Percentiles rank a stretch among this genome's conserved stretches.
Conservation (phyloP, 768 basidiomycete genomes). For the Suillus alpinus region DNA sequence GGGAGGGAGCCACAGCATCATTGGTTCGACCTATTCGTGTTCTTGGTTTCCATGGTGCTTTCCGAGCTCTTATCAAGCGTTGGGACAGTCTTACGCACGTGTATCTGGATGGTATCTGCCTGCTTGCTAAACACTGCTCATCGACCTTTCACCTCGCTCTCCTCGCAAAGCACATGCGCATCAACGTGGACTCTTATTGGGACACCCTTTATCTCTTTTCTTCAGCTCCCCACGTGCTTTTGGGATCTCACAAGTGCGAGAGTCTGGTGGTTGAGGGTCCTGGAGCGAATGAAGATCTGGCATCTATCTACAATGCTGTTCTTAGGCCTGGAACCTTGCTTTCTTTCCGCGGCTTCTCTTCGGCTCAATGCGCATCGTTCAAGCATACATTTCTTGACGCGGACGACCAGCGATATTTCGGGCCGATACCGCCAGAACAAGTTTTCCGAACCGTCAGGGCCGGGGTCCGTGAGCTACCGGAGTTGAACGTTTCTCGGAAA, state of each 20-base stretch:
- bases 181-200: neutral
- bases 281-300: neutral
- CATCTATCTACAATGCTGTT: neutral
- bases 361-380: neutral
- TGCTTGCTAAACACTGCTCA: neutral
- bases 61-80: slow-evolving; percentile 2
- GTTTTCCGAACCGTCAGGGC: neutral
- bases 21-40: neutral
- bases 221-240: neutral
- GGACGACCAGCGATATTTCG: neutral
- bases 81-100: slow-evolving; percentile 5
- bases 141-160: neutral
- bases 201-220: neutral
- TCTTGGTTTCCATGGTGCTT: neutral
- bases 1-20: neutral
- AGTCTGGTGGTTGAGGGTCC: neutral
- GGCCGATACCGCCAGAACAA: neutral
- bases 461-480: neutral
- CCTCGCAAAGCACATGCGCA: slow-evolving; percentile 2
- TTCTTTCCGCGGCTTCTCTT: neutral
- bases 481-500: neutral
- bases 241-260: neutral
- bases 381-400: neutral
- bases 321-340: neutral
- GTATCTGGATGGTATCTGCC: slow-evolving; percentile 3